Conservation (phyloP, 164 flowering plant genomes). For the Amborella trichopoda region DNA sequence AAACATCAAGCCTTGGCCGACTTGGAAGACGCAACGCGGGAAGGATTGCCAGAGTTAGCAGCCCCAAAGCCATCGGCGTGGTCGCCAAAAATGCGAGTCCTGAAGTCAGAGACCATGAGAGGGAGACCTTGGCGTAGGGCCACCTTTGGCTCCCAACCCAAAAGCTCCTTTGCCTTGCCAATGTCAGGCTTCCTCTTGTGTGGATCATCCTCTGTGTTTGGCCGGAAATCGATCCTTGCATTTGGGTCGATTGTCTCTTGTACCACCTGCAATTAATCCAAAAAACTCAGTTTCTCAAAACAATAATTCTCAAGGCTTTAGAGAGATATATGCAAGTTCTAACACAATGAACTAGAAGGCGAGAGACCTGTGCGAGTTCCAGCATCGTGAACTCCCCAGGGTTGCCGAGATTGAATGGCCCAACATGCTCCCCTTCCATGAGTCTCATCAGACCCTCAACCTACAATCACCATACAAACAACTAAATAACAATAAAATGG, state of each 20-base stretch:
- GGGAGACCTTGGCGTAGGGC: slow-evolving; percentile 68
- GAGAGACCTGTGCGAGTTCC: slow-evolving; percentile 24
- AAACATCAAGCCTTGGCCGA: no score
- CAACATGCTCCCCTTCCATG: slow-evolving; percentile 26
- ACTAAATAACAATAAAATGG: no score
- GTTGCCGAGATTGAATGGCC: slow-evolving; percentile 24
- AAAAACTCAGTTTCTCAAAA: no score
- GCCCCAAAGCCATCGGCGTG: no score
- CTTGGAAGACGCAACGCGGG: no score
- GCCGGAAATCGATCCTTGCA: slow-evolving; percentile 63
- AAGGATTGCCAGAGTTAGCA: no score
- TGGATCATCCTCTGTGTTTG: slow-evolving; percentile 90
- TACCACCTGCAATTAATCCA: slow-evolving; percentile 55
- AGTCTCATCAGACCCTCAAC: slow-evolving; percentile 23
- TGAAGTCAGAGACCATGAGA: slow-evolving; percentile 75
- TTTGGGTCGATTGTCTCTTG: slow-evolving; percentile 72
- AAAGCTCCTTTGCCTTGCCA: slow-evolving; percentile 66
- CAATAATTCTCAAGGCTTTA: no score
- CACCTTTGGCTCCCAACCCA: slow-evolving; percentile 91
- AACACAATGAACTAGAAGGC: no score
- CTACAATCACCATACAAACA: slow-evolving; percentile 5
- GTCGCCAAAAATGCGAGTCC: slow-evolving; percentile 57
- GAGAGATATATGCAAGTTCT: no score
- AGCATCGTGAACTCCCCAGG: slow-evolving; percentile 27
- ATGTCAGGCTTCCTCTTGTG: slow-evolving; percentile 93